Conservation (phyloP, 2,329 filamentous ascomycete genomes). For the Scedosporium dehoogii region DNA sequence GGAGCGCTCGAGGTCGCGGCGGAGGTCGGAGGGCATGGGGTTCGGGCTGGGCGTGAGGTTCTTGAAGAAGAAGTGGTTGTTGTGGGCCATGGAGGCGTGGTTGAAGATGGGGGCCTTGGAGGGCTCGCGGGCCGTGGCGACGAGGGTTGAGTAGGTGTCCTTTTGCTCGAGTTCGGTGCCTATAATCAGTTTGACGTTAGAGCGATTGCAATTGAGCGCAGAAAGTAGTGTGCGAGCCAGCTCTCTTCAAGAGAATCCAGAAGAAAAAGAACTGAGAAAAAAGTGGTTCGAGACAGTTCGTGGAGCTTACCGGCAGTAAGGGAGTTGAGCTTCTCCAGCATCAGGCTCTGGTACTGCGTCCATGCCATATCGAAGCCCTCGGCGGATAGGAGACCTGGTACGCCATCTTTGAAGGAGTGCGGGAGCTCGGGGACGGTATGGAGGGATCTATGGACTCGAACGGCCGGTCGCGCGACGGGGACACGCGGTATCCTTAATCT, state of each 20-base stretch:
- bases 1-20: conserved; percentile 50
- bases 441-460: conserved; percentile 25
- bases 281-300: not conserved
- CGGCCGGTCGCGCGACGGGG: conserved; percentile 23
- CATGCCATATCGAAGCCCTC: conserved; percentile 68
- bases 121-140: conserved; percentile 71
- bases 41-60: conserved; percentile 32
- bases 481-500: conserved; percentile 42
- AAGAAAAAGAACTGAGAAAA: not conserved
- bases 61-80: conserved; percentile 78
- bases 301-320: conserved; percentile 56
- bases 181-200: conserved; percentile 20
- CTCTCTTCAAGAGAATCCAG: not conserved
- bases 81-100: conserved; percentile 91
- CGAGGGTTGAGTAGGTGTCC: conserved; percentile 56
- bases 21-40: conserved; percentile 46
- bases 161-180: conserved; percentile 55
- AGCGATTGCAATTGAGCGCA: conserved; percentile 9
- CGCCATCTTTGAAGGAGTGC: conserved; percentile 37
- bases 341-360: conserved; percentile 67
- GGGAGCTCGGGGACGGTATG: conserved; percentile 37
- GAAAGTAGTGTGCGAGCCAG: not conserved
- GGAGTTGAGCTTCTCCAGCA: conserved; percentile 67
- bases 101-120: conserved; percentile 77
- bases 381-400: conserved; percentile 62